phyloP scores from a whole-genome alignment of 352 stramenopile genomes.

The Phytophthora palmivora region DNA sequence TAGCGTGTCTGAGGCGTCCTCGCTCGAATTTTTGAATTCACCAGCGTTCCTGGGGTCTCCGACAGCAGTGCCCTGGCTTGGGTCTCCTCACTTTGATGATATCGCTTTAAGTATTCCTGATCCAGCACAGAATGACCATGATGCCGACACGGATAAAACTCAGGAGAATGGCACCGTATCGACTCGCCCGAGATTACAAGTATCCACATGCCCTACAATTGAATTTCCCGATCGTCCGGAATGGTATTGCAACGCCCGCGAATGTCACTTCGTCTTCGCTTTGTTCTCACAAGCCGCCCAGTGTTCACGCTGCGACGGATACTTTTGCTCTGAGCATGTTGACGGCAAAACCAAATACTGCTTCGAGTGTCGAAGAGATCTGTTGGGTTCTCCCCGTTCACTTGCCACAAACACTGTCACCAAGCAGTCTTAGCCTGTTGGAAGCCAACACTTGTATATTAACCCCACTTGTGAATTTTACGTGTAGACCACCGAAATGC shows the following conservation, averaged over 20 bases:
- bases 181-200: conserved; percentile 8
- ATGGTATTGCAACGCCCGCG: conserved; percentile 77
- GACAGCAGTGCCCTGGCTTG: conserved; percentile 31
- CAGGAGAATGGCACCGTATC: conserved; percentile 2
- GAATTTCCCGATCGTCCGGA: conserved; percentile 66
- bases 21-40: conserved; percentile 58
- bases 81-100: conserved; percentile 37
- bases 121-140: conserved; percentile 14
- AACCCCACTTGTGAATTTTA: neutral
- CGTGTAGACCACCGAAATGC: conserved; percentile 6
- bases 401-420: conserved; percentile 6
- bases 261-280: conserved; percentile 71
- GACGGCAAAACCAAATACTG: conserved; percentile 49
- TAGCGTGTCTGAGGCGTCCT: conserved; percentile 54
- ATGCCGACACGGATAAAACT: conserved; percentile 9
- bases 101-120: conserved; percentile 4
- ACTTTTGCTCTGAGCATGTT: conserved; percentile 68
- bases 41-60: conserved; percentile 40
- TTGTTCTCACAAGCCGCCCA: conserved; percentile 67
- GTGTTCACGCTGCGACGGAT: conserved; percentile 55
- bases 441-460: conserved; percentile 11
- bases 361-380: conserved; percentile 36
- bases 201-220: conserved; percentile 27
- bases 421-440: conserved; percentile 19
- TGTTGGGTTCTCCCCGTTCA: conserved; percentile 20